Evolutionary conservation across 2,329 filamentous ascomycete species (phyloP).

Genomic region (Paecilomyces niveus): DNA sequence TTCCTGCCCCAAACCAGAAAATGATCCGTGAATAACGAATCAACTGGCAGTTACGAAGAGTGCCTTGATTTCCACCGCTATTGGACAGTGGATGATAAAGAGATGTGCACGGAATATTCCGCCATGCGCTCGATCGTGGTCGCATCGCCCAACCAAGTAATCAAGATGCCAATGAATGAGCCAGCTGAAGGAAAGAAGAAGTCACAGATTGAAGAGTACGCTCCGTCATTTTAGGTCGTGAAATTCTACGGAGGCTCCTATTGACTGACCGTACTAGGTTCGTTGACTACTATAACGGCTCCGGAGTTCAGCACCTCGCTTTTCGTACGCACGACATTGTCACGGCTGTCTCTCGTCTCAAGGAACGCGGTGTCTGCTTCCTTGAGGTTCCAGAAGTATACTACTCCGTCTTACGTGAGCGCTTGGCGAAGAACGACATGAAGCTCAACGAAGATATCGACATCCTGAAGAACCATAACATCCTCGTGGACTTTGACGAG

Average conservation of each 20-base stretch:
- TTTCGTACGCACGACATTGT: conserved; percentile 75
- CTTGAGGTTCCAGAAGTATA: conserved; percentile 77
- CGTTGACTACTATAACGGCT: conserved; percentile 75
- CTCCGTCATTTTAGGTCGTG: neutral
- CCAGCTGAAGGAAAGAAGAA: conserved; percentile 77
- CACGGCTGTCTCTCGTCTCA: conserved; percentile 60
- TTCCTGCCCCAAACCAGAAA: conserved; percentile 11
- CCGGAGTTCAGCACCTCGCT: conserved; percentile 86
- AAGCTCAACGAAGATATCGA: conserved; percentile 69
- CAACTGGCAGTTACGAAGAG: conserved; percentile 60
- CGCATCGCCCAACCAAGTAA: conserved; percentile 68
- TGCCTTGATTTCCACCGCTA: conserved; percentile 87
- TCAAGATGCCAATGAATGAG: conserved; percentile 98
- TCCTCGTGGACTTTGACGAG: conserved; percentile 89
- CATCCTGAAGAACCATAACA: conserved; percentile 64
- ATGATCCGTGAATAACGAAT: neutral
- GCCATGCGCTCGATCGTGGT: conserved; percentile 82
- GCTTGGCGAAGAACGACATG: conserved; percentile 53
- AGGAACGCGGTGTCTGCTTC: conserved; percentile 75
- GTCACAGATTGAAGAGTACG: conserved; percentile 81
- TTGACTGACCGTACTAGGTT: conserved; percentile 16
- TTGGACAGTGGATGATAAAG: conserved; percentile 86
- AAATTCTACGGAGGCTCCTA: neutral
- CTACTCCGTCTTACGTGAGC: conserved; percentile 64
- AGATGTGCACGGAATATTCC: conserved; percentile 84